These are phyloP conservation scores for Chlamydomonas reinhardtii DNA, from an alignment of 163 green algal genomes.

Conservation along the genomic window DNA sequence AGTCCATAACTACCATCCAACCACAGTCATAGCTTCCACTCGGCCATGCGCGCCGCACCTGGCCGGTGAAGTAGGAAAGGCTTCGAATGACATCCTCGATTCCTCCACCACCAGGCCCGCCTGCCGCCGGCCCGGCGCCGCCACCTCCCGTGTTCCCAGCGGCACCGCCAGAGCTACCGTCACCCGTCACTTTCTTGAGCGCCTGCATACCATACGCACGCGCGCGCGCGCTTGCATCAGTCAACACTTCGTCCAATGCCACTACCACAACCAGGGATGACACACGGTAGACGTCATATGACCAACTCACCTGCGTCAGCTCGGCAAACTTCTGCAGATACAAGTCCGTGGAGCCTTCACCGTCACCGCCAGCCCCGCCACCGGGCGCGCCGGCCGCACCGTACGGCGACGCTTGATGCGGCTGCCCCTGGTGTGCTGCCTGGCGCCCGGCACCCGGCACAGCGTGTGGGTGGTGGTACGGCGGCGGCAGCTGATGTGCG, in stretches of 20 bases:
- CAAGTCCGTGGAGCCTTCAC: neutral
- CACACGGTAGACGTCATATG: no score
- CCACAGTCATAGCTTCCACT: no score
- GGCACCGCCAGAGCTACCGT: neutral
- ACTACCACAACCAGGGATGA: no score
- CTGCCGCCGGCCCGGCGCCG: neutral
- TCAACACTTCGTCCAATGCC: no score
- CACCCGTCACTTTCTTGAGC: constrained; percentile 2
- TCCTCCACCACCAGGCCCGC: neutral
- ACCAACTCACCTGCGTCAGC: neutral
- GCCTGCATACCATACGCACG: neutral
- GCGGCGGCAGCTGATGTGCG: no score
- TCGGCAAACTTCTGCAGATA: constrained; percentile 42
- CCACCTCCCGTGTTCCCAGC: neutral
- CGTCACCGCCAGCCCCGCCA: neutral
- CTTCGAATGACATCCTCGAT: constrained; percentile 13
- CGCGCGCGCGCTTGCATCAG: no score
- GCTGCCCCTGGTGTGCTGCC: neutral
- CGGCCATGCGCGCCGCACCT: no score
- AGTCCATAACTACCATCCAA: no score
- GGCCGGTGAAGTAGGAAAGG: constrained; percentile 14
- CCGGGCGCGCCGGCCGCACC: no score
- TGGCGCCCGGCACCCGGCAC: no score
- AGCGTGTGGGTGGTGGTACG: no score
- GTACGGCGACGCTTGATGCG: neutral